Evolutionary conservation across 2,329 filamentous ascomycete genomes (phyloP).

Genomic region (Xenosphaeropsis pyriputrescens): DNA sequence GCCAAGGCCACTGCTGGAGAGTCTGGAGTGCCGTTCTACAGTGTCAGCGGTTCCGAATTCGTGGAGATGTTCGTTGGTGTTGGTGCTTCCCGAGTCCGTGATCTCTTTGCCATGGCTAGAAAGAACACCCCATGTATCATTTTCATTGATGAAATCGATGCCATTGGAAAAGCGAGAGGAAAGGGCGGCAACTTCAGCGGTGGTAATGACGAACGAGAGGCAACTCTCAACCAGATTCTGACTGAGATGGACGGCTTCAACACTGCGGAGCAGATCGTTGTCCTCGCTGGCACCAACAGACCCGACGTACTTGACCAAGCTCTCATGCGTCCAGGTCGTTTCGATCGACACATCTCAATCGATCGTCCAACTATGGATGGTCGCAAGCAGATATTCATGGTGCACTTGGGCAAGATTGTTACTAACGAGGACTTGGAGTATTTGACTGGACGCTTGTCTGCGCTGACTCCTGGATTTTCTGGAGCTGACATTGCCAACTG

Average conservation of each 20-base stretch:
- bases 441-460: conserved; percentile 75
- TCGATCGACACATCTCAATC: conserved; percentile 91
- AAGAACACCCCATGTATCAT: conserved; percentile 98
- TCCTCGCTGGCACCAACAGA: conserved; percentile 91
- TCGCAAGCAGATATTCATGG: conserved; percentile 87
- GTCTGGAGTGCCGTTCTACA: conserved; percentile 94
- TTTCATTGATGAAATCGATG: conserved; percentile 98
- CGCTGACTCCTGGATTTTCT: conserved; percentile 89
- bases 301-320: conserved; percentile 91
- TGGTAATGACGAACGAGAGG: conserved; percentile 93
- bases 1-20: conserved; percentile 97
- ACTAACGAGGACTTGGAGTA: conserved; percentile 83
- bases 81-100: conserved; percentile 85
- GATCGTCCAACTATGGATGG: conserved; percentile 95
- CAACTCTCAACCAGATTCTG: conserved; percentile 92
- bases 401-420: conserved; percentile 89
- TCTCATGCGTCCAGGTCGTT: conserved; percentile 89
- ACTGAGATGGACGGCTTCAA: conserved; percentile 99
- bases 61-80: conserved; percentile 99
- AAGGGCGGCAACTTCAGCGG: conserved; percentile 69
- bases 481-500: conserved; percentile 98
- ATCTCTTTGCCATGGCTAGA: conserved; percentile 84
- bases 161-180: conserved; percentile 79
- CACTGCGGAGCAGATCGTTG: conserved; percentile 89
- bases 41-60: conserved; percentile 95